Conservation (phyloP, 2,329 filamentous ascomycete species). For the Lachnellula occidentalis region DNA sequence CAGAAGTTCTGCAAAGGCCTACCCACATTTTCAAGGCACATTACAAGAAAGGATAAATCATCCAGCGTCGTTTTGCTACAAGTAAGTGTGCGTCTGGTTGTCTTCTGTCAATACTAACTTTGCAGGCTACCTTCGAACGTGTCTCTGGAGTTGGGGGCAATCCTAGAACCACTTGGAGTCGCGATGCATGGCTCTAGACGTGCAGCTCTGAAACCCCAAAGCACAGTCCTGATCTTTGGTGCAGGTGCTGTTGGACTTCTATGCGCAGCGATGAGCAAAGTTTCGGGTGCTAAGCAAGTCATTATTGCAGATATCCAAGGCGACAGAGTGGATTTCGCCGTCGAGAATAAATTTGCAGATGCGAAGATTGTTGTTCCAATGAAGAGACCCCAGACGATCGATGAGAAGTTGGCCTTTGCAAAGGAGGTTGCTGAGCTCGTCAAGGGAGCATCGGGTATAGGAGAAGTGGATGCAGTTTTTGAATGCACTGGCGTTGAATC, state of each 20-base stretch:
- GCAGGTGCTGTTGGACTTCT: conserved; percentile 84
- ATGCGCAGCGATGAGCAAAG: conserved; percentile 37
- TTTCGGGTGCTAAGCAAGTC: conserved; percentile 80
- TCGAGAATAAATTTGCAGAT: conserved; percentile 29
- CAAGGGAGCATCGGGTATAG: conserved; percentile 50
- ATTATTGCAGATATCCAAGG: conserved; percentile 94
- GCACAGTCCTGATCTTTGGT: conserved; percentile 82
- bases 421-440: conserved; percentile 28
- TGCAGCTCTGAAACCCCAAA: conserved; percentile 70
- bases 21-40: conserved; percentile 33
- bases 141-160: conserved; percentile 81
- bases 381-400: conserved; percentile 25
- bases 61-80: conserved; percentile 93
- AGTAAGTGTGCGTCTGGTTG: conserved; percentile 36
- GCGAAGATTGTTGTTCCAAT: conserved; percentile 28
- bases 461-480: conserved; percentile 61
- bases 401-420: conserved; percentile 33
- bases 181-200: conserved; percentile 84
- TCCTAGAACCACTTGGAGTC: conserved; percentile 86
- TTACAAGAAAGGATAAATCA: conserved; percentile 62
- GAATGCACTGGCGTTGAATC: conserved; percentile 55
- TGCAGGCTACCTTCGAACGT: conserved; percentile 55
- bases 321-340: conserved; percentile 75
- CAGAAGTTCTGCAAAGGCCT: conserved; percentile 32
- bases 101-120: background rate